Evolutionary conservation across 352 stramenopile species (phyloP), one percentile per base, ranked within the genome.

Genomic region (Globisporangium nunn): DNA sequence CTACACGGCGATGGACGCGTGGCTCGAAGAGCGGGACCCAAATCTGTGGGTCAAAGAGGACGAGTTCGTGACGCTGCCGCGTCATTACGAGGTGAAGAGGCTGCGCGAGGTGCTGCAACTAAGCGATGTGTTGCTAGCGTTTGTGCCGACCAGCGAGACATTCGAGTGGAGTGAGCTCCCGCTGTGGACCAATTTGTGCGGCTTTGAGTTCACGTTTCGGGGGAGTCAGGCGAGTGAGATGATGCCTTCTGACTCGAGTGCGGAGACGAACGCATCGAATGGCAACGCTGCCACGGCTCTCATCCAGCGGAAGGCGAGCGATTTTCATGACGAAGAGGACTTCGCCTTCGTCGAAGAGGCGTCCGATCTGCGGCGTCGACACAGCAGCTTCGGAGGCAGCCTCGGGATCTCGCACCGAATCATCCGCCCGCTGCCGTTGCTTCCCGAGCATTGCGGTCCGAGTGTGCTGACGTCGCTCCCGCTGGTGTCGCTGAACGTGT

Each of bases 1-100:
- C 41, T 90, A 88, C 56, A 85, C 81, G 33, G 85, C 81, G 11
- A 93, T 95, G 85, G 83, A 93, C 56, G 76, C 83, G 33, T 95
- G 85, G 85, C 70, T 95, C 10, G 85, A 93, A 59, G 83, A 91
- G 58, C 66, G 68, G 2, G 76, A 95, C 58, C 83, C 85, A 7
- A 91, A 92, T 33, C 72, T 74, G 18, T 91, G 83, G 80, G 67
- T 91, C 0, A 87, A 84, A 46, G 75, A 89, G 55, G 77, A 87
- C 7, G 75, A 93, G 51, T 52, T 93, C 4, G 68, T 72, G 39
- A 75, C 75, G 3, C 68, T 95, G 3, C 85, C 85, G 33, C 70
- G 75, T 1, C 85, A 93, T 48, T 95, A 87, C 46, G 82, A 91
- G 63, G 66, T 87, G 0, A 70, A 81, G 46, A 60, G 83, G 14